phyloP scores from a whole-genome alignment of 2,329 filamentous ascomycete species.

The Fusarium papillatum region DNA sequence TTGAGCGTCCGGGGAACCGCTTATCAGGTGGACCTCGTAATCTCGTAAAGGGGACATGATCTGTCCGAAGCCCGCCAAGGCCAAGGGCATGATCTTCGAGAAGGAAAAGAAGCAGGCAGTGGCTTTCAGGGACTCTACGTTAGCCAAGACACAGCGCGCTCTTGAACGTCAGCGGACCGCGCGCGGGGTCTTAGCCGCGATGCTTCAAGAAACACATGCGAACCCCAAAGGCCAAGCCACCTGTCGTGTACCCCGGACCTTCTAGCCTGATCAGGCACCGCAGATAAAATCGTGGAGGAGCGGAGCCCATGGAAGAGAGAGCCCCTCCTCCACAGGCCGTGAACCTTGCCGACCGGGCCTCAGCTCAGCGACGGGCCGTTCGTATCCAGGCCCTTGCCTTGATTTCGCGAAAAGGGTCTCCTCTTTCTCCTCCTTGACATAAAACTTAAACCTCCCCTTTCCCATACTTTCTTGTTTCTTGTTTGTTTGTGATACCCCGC shows the following conservation, averaged over 20 bases:
- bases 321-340: slow-evolving; percentile 20
- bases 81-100: background rate
- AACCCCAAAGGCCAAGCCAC: slow-evolving; percentile 15
- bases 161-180: background rate
- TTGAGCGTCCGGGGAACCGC: background rate
- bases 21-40: background rate
- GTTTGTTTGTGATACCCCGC: background rate
- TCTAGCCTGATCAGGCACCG: slow-evolving; percentile 31
- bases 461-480: background rate
- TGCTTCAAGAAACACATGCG: background rate
- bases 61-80: background rate
- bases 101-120: background rate
- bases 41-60: background rate
- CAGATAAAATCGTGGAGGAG: slow-evolving; percentile 39
- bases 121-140: background rate
- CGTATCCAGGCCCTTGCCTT: slow-evolving; percentile 19
- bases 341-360: slow-evolving; percentile 8
- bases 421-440: background rate
- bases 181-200: slow-evolving; percentile 23
- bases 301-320: background rate
- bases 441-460: background rate
- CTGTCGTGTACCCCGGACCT: slow-evolving; percentile 28
- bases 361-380: slow-evolving; percentile 24
- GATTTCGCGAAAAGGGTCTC: slow-evolving; percentile 2
- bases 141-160: background rate